Percentiles rank a stretch among this genome's conserved stretches.
Evolutionary conservation across 2,329 filamentous ascomycete species (phyloP).

Genomic region (Pseudopyrenochaeta lycopersici): DNA sequence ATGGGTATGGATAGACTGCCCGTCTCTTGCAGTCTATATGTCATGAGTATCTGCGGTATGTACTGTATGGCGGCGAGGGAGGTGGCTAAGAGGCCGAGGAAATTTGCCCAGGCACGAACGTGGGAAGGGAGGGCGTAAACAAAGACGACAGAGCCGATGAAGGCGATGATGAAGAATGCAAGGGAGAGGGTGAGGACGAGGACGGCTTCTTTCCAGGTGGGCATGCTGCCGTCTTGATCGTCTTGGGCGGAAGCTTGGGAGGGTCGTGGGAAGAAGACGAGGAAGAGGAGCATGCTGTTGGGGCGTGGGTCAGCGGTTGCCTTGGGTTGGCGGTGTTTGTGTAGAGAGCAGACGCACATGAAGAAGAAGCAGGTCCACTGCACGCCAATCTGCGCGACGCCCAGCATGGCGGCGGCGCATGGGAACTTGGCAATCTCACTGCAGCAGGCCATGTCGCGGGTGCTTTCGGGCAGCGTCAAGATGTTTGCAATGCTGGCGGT

Average conservation of each 20-base stretch:
- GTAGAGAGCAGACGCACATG: slow-evolving; percentile 68
- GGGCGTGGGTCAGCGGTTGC: slow-evolving; percentile 15
- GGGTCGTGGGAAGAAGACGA: slow-evolving; percentile 79
- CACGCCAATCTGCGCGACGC: slow-evolving; percentile 87
- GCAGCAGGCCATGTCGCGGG: slow-evolving; percentile 86
- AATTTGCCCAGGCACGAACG: slow-evolving; percentile 82
- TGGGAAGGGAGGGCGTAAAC: slow-evolving; percentile 71
- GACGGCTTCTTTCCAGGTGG: slow-evolving; percentile 79
- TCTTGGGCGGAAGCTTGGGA: slow-evolving; percentile 33
- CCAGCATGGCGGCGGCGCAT: slow-evolving; percentile 84
- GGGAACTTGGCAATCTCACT: slow-evolving; percentile 80
- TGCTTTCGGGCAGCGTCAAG: slow-evolving; percentile 82
- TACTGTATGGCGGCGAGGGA: slow-evolving; percentile 88
- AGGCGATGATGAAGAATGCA: slow-evolving; percentile 75
- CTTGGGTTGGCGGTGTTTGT: not conserved
- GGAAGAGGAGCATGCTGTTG: slow-evolving; percentile 84
- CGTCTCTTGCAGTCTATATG: slow-evolving; percentile 83
- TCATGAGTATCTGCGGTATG: slow-evolving; percentile 93
- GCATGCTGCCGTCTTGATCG: slow-evolving; percentile 40
- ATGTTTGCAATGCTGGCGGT: slow-evolving; percentile 94
- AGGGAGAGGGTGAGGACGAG: slow-evolving; percentile 77
- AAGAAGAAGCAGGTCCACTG: slow-evolving; percentile 93
- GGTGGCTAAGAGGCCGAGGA: slow-evolving; percentile 81
- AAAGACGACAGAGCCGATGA: slow-evolving; percentile 70
- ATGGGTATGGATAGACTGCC: slow-evolving; percentile 94